Percentiles rank a stretch among this genome's conserved stretches.
These are phyloP conservation scores for Calvatia gigantea DNA, from an alignment of 768 basidiomycete genomes.

Conservation along the genomic window DNA sequence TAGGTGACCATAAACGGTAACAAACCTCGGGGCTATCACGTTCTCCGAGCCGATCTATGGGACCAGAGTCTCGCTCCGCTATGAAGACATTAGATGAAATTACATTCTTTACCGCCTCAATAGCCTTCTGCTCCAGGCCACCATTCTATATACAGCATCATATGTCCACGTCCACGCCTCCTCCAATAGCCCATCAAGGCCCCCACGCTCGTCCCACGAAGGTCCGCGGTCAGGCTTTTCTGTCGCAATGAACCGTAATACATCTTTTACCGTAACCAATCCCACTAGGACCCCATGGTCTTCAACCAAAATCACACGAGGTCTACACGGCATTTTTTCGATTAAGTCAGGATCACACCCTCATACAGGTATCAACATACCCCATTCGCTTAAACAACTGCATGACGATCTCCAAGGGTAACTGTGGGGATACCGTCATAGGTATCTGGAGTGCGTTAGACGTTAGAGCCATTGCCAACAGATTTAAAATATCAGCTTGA, in stretches of 20 bases:
- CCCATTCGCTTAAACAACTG: slow-evolving; percentile 98
- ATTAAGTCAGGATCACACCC: slow-evolving; percentile 9
- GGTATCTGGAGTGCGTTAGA: slow-evolving; percentile 63
- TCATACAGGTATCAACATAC: slow-evolving; percentile 43
- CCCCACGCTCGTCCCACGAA: slow-evolving; percentile 61
- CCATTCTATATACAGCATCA: slow-evolving; percentile 29
- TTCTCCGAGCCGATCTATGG: not conserved
- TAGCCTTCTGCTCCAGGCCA: slow-evolving; percentile 35
- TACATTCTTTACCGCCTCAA: slow-evolving; percentile 28
- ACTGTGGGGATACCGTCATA: slow-evolving; percentile 85
- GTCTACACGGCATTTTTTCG: slow-evolving; percentile 43
- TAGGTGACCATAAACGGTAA: slow-evolving; percentile 7
- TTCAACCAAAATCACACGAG: slow-evolving; percentile 94
- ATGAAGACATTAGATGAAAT: slow-evolving; percentile 11
- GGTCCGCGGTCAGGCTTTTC: slow-evolving; percentile 49
- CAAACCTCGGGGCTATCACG: not conserved
- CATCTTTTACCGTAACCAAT: slow-evolving; percentile 94
- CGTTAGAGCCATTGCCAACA: not conserved
- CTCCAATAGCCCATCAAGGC: slow-evolving; percentile 62
- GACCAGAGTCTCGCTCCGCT: not conserved
- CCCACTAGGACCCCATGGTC: slow-evolving; percentile 80
- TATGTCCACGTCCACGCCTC: slow-evolving; percentile 57
- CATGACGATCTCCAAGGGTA: slow-evolving; percentile 95
- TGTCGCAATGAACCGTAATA: slow-evolving; percentile 78
- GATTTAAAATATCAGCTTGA: not conserved